Evolutionary conservation across 345 rosid genomes (phyloP).

Genomic region (Bruguiera parviflora): DNA sequence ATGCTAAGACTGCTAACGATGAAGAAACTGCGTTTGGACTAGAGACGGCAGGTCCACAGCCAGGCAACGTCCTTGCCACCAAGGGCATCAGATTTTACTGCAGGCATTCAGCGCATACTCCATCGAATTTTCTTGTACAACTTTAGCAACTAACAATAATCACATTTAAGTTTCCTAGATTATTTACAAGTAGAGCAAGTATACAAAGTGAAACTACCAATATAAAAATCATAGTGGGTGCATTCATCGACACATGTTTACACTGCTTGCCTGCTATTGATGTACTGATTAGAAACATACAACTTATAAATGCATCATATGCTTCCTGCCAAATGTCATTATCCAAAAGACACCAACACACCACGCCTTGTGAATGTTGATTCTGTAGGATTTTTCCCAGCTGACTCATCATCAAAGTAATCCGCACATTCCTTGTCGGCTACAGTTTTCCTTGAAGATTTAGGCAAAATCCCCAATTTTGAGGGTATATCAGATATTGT

Average conservation of each 20-base stretch:
- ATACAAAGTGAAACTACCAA: neutral
- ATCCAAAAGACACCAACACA: neutral
- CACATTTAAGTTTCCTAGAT: neutral
- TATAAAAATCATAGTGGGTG: neutral
- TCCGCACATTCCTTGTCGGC: neutral
- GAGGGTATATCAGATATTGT: neutral
- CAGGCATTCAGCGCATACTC: too few species aligned
- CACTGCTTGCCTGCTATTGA: conserved; percentile 3
- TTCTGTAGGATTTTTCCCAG: conserved; percentile 1
- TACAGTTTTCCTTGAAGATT: neutral
- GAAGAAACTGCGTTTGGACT: too few species aligned
- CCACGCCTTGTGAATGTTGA: neutral
- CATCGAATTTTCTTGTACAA: too few species aligned
- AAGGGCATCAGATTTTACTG: too few species aligned
- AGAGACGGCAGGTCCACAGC: too few species aligned
- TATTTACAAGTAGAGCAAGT: neutral
- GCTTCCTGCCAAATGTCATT: neutral
- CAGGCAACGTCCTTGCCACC: too few species aligned
- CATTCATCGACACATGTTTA: neutral
- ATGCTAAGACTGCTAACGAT: too few species aligned
- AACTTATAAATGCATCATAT: neutral
- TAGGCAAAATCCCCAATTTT: neutral
- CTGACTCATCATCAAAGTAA: neutral
- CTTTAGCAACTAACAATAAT: too few species aligned
- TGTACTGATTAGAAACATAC: neutral